These are phyloP conservation scores for Rhodosporidiobolus sp. DNA, from an alignment of 768 basidiomycete genomes.

Conservation along the genomic window DNA sequence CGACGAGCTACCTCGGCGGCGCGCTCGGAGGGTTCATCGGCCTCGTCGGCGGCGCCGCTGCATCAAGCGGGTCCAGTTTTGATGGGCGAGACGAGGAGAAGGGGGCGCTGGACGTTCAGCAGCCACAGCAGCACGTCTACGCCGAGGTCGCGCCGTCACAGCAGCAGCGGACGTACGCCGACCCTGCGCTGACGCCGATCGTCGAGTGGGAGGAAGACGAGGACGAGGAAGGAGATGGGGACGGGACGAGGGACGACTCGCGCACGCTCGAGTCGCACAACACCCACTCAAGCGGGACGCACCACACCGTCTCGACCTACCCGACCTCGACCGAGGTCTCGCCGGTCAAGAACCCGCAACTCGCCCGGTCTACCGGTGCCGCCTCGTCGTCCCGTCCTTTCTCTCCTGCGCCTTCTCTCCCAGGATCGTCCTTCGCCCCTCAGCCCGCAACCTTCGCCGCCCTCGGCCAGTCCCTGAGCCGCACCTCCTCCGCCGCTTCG, in stretches of 20 bases:
- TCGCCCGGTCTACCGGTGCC: constrained; percentile 9
- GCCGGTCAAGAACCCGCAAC: background rate
- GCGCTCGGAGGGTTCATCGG: constrained; percentile 35
- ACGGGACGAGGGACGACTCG: constrained; percentile 10
- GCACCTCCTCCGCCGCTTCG: background rate
- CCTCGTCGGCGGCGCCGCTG: background rate
- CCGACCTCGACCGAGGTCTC: background rate
- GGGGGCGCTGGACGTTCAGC: background rate
- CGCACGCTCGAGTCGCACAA: constrained; percentile 17
- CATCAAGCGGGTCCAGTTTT: background rate
- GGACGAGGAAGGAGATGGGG: background rate
- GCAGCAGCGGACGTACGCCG: background rate
- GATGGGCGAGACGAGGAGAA: background rate
- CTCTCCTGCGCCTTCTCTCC: constrained; percentile 18
- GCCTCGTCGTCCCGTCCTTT: constrained; percentile 11
- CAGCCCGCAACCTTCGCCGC: background rate
- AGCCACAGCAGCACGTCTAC: background rate
- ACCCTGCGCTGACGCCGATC: constrained; percentile 24
- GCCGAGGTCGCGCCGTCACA: background rate
- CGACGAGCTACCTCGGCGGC: constrained; percentile 18
- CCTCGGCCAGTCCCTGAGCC: background rate
- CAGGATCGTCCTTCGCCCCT: constrained; percentile 20
- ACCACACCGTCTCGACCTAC: constrained; percentile 17
- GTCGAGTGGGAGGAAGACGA: constrained; percentile 30
- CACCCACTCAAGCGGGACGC: constrained; percentile 19